Evolutionary conservation across 1,284 basidiomycete genomes (phyloP).

Genomic region (Microbotryomycetes sp.): DNA sequence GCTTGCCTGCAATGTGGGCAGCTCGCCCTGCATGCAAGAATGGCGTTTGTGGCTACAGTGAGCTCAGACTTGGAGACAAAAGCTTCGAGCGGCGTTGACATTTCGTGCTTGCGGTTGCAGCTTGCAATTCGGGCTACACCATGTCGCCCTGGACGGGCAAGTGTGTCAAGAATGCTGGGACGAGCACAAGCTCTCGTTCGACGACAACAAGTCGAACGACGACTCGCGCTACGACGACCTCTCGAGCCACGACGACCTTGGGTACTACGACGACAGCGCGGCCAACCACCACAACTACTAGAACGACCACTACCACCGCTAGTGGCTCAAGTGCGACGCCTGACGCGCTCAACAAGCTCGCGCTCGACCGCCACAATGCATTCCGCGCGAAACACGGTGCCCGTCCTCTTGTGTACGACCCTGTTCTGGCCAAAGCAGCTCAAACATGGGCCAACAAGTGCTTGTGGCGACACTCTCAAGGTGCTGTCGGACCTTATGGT

Average conservation of each 20-base stretch:
- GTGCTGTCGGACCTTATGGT: slow-evolving; percentile 21
- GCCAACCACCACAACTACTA: not conserved
- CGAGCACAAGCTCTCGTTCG: not conserved
- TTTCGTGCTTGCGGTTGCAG: not conserved
- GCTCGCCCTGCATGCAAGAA: not conserved
- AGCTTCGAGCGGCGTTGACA: no score
- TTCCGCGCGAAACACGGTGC: slow-evolving; percentile 23
- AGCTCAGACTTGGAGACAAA: not conserved
- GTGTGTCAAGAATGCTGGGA: not conserved
- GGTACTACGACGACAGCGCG: not conserved
- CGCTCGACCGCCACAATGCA: slow-evolving; percentile 22
- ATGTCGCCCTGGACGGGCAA: not conserved
- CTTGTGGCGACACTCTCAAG: slow-evolving; percentile 20
- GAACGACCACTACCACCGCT: not conserved
- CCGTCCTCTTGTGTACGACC: slow-evolving; percentile 7
- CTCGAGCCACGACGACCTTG: not conserved
- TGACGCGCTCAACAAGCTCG: not conserved
- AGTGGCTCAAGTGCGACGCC: not conserved
- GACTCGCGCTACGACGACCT: not conserved
- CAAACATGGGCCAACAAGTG: slow-evolving; percentile 17
- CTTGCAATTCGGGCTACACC: not conserved
- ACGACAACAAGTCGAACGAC: not conserved
- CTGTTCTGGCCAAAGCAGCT: slow-evolving; percentile 12
- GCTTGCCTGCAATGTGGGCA: not conserved
- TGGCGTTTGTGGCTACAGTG: not conserved